Conservation (phyloP, 768 basidiomycete species). For the Lentinula sp. region DNA sequence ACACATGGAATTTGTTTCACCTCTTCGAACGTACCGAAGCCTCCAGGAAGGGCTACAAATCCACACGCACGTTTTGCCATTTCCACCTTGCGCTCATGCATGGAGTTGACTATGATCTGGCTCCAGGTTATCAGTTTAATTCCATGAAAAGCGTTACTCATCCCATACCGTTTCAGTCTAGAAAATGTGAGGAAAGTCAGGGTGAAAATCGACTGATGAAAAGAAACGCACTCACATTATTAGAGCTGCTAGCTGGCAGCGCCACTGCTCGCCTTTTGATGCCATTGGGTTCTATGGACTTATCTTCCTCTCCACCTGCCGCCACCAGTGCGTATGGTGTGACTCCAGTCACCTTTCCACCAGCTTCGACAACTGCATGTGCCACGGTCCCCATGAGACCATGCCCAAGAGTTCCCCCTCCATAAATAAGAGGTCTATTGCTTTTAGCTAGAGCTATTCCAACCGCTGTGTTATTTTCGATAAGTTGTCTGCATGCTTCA, state of each 20-base stretch:
- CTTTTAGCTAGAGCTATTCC: slow-evolving; percentile 64
- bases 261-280: not conserved
- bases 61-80: slow-evolving; percentile 81
- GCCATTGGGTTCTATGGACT: slow-evolving; percentile 16
- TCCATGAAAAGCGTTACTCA: slow-evolving; percentile 6
- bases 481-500: not conserved
- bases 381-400: slow-evolving; percentile 81
- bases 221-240: slow-evolving; percentile 4
- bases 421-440: slow-evolving; percentile 72
- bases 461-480: slow-evolving; percentile 40
- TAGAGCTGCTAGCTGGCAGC: not conserved
- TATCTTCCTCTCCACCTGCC: slow-evolving; percentile 58
- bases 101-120: slow-evolving; percentile 69
- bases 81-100: slow-evolving; percentile 86
- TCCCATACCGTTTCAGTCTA: not conserved
- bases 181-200: not conserved
- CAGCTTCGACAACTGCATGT: slow-evolving; percentile 51
- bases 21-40: slow-evolving; percentile 95
- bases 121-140: slow-evolving; percentile 6
- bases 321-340: slow-evolving; percentile 71
- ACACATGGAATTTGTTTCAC: slow-evolving; percentile 24
- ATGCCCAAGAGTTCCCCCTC: slow-evolving; percentile 68
- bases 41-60: slow-evolving; percentile 89
- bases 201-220: no score
- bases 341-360: slow-evolving; percentile 73